Base-by-base conservation (phyloP, 2,329 filamentous ascomycete species). In the Botrytis deweyae region DNA sequence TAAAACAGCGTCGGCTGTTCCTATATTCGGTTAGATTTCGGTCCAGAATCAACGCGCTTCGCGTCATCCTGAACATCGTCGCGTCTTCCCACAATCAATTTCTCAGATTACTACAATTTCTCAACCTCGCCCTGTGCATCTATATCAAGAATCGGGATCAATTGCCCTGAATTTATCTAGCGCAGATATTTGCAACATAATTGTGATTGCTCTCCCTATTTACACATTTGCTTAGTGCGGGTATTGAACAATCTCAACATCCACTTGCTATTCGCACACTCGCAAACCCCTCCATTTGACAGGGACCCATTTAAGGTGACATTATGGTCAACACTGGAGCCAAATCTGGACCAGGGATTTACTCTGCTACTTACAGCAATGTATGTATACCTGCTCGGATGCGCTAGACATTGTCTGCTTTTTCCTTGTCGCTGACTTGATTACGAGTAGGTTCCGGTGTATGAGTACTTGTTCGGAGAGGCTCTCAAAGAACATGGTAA, bases 391-490 rank as follows among this genome's bases (percentile, higher is more conserved):
- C 38, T 61, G 29, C 9, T 40, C 20, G 18, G 16, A 33, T 52
- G 3, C 40, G 22, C 8, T 71, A 12, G 10, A 29, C 20, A 25
- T 6, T 36, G 3, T 72, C 52, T 64, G 33, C 62, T 9, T 73
- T 25, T 49, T 62, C 29, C 29, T 59, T 40, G 29, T 33, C 64
- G 40, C 46, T 65, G 38, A 72, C 38, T 46, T 33, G 72, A 46
- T 20, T 22, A 29, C 29, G 29, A 29, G 29, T 29, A 98, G 94
- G 94, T 97, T 75, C 95, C 95, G 52, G 95, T 98, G 18, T 98
- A 96, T 82, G 96, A 98, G 82, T 96, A 90, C 84, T 94, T 97
- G 82, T 91, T 97, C 79, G 93, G 91, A 52, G 87, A 86, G 77
- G 94, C 97, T 81, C 81, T 90, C 46, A 91, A 92, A 81, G 89